A percentile compares a stretch with the other conserved stretches of the same genome.
These are phyloP conservation scores for Phytophthora hibernalis DNA, from an alignment of 352 stramenopile species.

Conservation along the genomic window DNA sequence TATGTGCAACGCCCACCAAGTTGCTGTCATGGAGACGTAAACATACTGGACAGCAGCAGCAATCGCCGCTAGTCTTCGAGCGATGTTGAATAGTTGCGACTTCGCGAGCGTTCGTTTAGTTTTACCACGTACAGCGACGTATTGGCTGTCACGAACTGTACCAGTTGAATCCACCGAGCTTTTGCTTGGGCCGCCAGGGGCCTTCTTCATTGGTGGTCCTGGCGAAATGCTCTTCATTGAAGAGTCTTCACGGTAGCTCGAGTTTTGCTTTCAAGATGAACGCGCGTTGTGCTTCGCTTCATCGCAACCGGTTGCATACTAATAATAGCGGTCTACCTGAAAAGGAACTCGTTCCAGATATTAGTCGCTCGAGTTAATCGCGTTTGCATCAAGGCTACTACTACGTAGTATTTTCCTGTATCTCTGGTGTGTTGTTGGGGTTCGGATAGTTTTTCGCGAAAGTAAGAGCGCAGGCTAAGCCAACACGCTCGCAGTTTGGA, in stretches of 20 bases:
- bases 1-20: constrained; percentile 30
- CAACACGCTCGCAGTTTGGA: too few relatives aligned
- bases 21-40: constrained; percentile 34
- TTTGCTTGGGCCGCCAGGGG: neutral
- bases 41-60: constrained; percentile 46
- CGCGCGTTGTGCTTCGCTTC: neutral
- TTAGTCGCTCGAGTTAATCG: too few relatives aligned
- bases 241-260: neutral
- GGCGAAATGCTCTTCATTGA: neutral
- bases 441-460: too few relatives aligned
- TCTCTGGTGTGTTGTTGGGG: too few relatives aligned
- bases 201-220: neutral
- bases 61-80: constrained; percentile 32
- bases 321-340: neutral
- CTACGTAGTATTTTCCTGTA: too few relatives aligned
- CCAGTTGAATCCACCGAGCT: constrained; percentile 5
- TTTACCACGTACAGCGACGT: constrained; percentile 8
- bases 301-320: neutral
- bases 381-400: too few relatives aligned
- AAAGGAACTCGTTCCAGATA: too few relatives aligned
- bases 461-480: too few relatives aligned
- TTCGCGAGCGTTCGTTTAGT: constrained; percentile 9
- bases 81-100: constrained; percentile 29
- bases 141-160: constrained; percentile 25
- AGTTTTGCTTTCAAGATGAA: neutral